phyloP scores from a whole-genome alignment of 2,329 filamentous ascomycete species.

The Ophiostoma novo-ulmi region DNA sequence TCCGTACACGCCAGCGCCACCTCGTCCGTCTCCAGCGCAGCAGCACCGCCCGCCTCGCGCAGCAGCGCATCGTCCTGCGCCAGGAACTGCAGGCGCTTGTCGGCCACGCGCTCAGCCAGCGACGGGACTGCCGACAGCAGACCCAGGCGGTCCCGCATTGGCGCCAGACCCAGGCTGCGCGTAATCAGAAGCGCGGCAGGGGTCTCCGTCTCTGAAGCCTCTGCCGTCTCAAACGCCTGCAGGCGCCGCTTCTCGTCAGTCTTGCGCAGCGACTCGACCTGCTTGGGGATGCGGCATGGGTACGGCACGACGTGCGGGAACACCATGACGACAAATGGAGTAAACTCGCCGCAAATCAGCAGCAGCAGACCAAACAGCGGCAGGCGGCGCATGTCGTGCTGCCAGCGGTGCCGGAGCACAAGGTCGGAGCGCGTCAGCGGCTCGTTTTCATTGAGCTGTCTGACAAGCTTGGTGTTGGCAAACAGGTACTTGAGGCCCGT shows the following conservation, averaged over 20 bases:
- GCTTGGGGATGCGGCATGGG: slow-evolving; percentile 75
- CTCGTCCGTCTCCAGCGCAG: slow-evolving; percentile 57
- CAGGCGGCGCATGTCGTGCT: slow-evolving; percentile 69
- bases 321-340: slow-evolving; percentile 70
- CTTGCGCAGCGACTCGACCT: slow-evolving; percentile 55
- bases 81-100: slow-evolving; percentile 56
- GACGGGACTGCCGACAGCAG: slow-evolving; percentile 37
- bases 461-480: slow-evolving; percentile 46
- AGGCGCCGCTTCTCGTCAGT: slow-evolving; percentile 50
- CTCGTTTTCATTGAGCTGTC: slow-evolving; percentile 24
- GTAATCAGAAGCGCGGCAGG: slow-evolving; percentile 32
- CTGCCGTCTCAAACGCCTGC: slow-evolving; percentile 40
- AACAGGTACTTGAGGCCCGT: slow-evolving; percentile 70
- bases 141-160: slow-evolving; percentile 48
- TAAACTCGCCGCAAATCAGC: slow-evolving; percentile 77
- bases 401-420: slow-evolving; percentile 63
- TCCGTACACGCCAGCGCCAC: slow-evolving; percentile 65
- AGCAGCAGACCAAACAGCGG: slow-evolving; percentile 74
- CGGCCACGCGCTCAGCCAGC: slow-evolving; percentile 53
- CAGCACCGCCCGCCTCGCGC: slow-evolving; percentile 54
- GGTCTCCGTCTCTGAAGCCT: background rate
- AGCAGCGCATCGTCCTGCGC: slow-evolving; percentile 67
- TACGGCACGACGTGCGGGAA: slow-evolving; percentile 68
- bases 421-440: slow-evolving; percentile 58
- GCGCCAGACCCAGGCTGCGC: slow-evolving; percentile 41